A percentile compares a stretch with the other conserved stretches of the same genome.
These are phyloP conservation scores for Chloranthus sessilifolius DNA, from an alignment of 164 flowering plant species.

Conservation along the genomic window DNA sequence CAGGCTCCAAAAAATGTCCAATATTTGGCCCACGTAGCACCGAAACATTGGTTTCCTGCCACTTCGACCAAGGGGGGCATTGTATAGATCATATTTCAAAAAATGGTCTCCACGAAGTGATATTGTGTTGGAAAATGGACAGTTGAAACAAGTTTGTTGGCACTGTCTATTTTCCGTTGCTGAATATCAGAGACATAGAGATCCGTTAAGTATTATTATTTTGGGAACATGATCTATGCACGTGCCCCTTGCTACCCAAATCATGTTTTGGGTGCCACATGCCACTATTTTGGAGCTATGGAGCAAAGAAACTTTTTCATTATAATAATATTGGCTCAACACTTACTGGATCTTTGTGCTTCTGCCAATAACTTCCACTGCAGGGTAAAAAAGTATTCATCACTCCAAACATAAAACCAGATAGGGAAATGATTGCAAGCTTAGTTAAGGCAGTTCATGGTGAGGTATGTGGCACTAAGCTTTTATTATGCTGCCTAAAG, in stretches of 20 bases:
- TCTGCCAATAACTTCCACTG: constrained; percentile 7
- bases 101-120: too few species aligned
- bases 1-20: too few species aligned
- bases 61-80: too few species aligned
- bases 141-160: too few species aligned
- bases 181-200: neutral
- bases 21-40: too few species aligned
- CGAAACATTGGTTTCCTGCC: too few species aligned
- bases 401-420: constrained; percentile 72
- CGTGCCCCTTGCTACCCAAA: neutral
- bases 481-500: too few species aligned
- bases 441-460: constrained; percentile 78
- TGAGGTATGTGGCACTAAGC: too few species aligned
- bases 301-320: neutral
- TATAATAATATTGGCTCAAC: neutral
- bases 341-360: neutral
- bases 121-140: too few species aligned
- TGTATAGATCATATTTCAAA: too few species aligned
- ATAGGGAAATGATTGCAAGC: constrained; percentile 51
- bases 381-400: constrained; percentile 70
- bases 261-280: too few species aligned
- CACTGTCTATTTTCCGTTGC: too few species aligned
- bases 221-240: neutral
- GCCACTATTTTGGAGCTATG: neutral
- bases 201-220: neutral